Evolutionary conservation across 257 asterid genomes (phyloP).

Genomic region (Scutellaria barbata): DNA sequence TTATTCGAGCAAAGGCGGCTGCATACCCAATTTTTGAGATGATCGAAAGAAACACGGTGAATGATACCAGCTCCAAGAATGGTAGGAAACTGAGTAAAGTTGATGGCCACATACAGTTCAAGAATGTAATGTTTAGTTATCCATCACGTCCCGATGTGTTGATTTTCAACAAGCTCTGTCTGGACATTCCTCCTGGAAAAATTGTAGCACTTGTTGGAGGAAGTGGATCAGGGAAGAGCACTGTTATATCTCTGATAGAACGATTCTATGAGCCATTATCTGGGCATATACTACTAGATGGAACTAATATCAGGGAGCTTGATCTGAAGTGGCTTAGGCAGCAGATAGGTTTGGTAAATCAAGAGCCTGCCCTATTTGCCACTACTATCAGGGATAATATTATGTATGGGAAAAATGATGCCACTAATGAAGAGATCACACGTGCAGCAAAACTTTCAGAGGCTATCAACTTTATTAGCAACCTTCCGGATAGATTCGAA

Average conservation of each 20-base stretch:
- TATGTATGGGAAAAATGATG: conserved; percentile 81
- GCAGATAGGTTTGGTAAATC: conserved; percentile 90
- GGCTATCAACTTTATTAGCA: conserved; percentile 82
- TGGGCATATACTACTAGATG: conserved; percentile 74
- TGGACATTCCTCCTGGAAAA: conserved; percentile 88
- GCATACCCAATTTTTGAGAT: conserved; percentile 91
- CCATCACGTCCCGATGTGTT: conserved; percentile 83
- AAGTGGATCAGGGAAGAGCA: conserved; percentile 98
- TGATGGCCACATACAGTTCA: conserved; percentile 83
- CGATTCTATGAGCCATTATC: conserved; percentile 85
- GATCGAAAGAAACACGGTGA: conserved; percentile 75
- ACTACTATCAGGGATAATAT: conserved; percentile 86
- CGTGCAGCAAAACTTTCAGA: conserved; percentile 86
- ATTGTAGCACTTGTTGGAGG: conserved; percentile 95
- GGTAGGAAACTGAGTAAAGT: conserved; percentile 61
- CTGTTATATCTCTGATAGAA: conserved; percentile 85
- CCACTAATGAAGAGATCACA: conserved; percentile 71
- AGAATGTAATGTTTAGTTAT: conserved; percentile 73
- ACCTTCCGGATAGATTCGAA: conserved; percentile 87
- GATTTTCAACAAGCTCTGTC: conserved; percentile 67
- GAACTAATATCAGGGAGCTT: conserved; percentile 62
- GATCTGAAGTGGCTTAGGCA: conserved; percentile 86
- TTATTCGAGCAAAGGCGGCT: conserved; percentile 84
- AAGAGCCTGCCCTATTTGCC: conserved; percentile 94
- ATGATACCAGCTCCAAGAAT: conserved; percentile 49